phyloP scores from a whole-genome alignment of 352 stramenopile genomes.

The Phytophthora foliorum region DNA sequence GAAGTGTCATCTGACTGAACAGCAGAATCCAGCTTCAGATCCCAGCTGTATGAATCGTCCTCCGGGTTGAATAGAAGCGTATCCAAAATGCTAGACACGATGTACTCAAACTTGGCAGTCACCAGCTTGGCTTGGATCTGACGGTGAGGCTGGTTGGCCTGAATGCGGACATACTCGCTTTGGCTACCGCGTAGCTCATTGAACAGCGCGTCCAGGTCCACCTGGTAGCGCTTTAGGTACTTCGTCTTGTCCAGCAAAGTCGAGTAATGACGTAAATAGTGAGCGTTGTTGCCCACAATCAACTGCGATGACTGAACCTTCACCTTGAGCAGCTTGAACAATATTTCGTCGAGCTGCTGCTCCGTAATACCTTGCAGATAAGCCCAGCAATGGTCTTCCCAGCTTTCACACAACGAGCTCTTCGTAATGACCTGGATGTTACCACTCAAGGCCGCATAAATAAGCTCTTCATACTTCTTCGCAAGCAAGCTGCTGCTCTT shows the following conservation, averaged over 20 bases:
- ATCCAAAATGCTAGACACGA: slow-evolving; percentile 76
- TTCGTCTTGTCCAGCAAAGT: slow-evolving; percentile 76
- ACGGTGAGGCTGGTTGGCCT: slow-evolving; percentile 77
- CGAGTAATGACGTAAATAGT: slow-evolving; percentile 67
- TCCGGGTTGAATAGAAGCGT: slow-evolving; percentile 56
- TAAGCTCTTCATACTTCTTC: slow-evolving; percentile 80
- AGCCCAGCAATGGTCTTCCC: slow-evolving; percentile 90
- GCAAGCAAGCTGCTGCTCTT: slow-evolving; percentile 73
- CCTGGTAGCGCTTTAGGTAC: slow-evolving; percentile 78
- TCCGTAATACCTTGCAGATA: slow-evolving; percentile 78
- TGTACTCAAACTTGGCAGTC: slow-evolving; percentile 78
- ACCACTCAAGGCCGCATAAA: slow-evolving; percentile 84
- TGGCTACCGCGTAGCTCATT: slow-evolving; percentile 75
- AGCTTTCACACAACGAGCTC: slow-evolving; percentile 78
- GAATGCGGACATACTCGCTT: slow-evolving; percentile 67
- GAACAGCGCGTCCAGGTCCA: slow-evolving; percentile 79
- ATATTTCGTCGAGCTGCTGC: slow-evolving; percentile 74
- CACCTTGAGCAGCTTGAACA: slow-evolving; percentile 76
- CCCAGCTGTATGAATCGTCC: slow-evolving; percentile 73
- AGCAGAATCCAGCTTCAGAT: slow-evolving; percentile 58
- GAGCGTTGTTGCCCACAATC: slow-evolving; percentile 71
- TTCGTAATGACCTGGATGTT: slow-evolving; percentile 73
- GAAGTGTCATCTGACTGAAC: slow-evolving; percentile 58
- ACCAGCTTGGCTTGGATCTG: slow-evolving; percentile 87
- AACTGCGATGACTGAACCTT: slow-evolving; percentile 82